Conservation (phyloP, 2,329 filamentous ascomycete genomes). For the Neonectria faginata region DNA sequence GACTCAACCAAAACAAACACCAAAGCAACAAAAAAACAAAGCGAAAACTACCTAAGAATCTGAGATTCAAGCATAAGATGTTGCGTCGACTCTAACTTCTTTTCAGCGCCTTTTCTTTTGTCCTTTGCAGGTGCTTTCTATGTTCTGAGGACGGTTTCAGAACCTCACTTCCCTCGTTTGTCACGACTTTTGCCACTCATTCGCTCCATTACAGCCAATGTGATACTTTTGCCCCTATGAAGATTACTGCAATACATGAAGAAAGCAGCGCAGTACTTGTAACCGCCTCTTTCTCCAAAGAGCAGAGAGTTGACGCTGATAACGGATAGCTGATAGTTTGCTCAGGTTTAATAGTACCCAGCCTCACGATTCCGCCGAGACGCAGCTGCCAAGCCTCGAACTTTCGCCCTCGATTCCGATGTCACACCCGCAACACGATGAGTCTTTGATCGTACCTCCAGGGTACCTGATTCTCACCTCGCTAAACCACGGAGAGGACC, state of each 20-base stretch:
- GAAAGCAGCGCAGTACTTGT: neutral
- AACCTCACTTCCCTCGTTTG: neutral
- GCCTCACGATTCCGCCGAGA: neutral
- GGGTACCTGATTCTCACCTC: constrained; percentile 31
- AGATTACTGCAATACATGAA: neutral
- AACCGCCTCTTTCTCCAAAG: neutral
- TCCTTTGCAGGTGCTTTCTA: neutral
- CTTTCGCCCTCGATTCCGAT: neutral
- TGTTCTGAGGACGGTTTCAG: neutral
- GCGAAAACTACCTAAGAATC: neutral
- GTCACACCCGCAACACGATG: neutral
- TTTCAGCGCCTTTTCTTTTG: neutral
- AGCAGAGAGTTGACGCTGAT: neutral
- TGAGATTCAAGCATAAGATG: neutral
- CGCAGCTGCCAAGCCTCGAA: neutral
- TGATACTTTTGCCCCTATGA: neutral
- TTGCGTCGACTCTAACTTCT: neutral
- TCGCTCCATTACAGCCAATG: neutral
- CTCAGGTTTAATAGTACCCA: neutral
- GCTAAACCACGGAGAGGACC: constrained; percentile 30
- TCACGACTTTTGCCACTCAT: neutral
- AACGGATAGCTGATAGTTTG: neutral
- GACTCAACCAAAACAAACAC: neutral
- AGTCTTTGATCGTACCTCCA: constrained; percentile 12
- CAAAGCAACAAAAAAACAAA: neutral